Evolutionary conservation across 2,329 filamentous ascomycete genomes (phyloP), one percentile per base, ranked within the genome.

Genomic region (Polytolypa hystricis): DNA sequence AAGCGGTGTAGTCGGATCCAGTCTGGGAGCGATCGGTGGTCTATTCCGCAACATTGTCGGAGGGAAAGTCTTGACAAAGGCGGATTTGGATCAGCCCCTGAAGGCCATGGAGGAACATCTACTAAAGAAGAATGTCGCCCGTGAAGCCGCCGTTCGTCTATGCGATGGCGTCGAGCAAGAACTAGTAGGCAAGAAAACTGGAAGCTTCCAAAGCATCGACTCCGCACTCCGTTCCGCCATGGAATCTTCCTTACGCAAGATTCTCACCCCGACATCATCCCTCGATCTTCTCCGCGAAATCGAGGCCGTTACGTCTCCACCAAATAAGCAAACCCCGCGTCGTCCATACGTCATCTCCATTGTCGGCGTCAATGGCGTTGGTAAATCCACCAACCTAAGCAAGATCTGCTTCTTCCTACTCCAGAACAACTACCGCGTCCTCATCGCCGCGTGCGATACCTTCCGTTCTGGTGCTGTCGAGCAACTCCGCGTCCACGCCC

Each of bases 351-450:
- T 96, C 52, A 93, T 98, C 56, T 95, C 86, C 39, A 94, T 98
- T 43, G 91, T 98, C 29, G 91, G 91, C 43, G 91, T 98, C 56
- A 98, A 98, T 58, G 91, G 91, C 37, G 91, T 98, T 25, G 91
- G 91, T 54, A 98, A 98, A 66, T 95, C 87, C 11, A 98, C 91
- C 35, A 96, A 95, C 56, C 71, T 98, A 25, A 89, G 84, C 60
- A 98, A 98, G 62, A 94, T 98, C 47, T 93, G 87, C 60, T 98
- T 91, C 65, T 98, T 98, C 66, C 70, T 98, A 25, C 70, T 98
- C 20, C 89, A 98, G 61, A 98, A 98, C 68, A 87, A 93, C 57
- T 93, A 94, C 68, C 83, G 83, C 54, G 86, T 98, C 11, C 73
- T 98, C 39, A 84, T 98, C 47, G 89, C 85, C 10, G 89, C 91